Percentiles rank a stretch among this genome's conserved stretches.
Evolutionary conservation across 1,284 basidiomycete species (phyloP).

Genomic region (Filobasidium uniguttulatum): DNA sequence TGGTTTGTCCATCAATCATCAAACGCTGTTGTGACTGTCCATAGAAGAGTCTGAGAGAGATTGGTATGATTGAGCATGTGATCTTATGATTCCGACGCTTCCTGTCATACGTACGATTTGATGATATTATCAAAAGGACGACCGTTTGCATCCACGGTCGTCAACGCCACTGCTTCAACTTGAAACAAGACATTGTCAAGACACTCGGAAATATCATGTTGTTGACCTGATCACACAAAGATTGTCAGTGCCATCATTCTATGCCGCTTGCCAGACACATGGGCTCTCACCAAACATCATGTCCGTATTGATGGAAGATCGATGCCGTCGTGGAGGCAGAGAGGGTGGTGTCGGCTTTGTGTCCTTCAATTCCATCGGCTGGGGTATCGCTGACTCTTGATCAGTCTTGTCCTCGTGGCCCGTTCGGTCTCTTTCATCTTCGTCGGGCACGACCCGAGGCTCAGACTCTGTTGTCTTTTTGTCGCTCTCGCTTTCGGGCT

Average conservation of each 20-base stretch:
- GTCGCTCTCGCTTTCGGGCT: neutral
- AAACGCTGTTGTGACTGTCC: conserved; percentile 71
- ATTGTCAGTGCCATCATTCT: neutral
- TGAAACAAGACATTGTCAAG: conserved; percentile 99
- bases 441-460: neutral
- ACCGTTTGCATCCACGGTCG: conserved; percentile 40
- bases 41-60: conserved; percentile 57
- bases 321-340: conserved; percentile 47
- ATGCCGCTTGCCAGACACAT: conserved; percentile 11
- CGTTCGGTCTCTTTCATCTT: conserved; percentile 1
- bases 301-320: conserved; percentile 47
- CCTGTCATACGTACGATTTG: conserved; percentile 47
- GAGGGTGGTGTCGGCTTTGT: conserved; percentile 39
- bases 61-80: neutral
- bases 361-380: too few species aligned
- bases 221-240: conserved; percentile 72
- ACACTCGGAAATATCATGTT: conserved; percentile 96
- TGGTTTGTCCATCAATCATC: conserved; percentile 28
- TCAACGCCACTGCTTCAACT: conserved; percentile 72
- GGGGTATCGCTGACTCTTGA: conserved; percentile 11
- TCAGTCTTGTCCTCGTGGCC: neutral
- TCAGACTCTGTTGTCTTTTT: neutral
- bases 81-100: neutral
- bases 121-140: conserved; percentile 46
- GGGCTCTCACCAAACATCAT: conserved; percentile 89